These are phyloP conservation scores for Microthyrium microscopicum DNA, from an alignment of 2,329 filamentous ascomycete species.

Conservation along the genomic window DNA sequence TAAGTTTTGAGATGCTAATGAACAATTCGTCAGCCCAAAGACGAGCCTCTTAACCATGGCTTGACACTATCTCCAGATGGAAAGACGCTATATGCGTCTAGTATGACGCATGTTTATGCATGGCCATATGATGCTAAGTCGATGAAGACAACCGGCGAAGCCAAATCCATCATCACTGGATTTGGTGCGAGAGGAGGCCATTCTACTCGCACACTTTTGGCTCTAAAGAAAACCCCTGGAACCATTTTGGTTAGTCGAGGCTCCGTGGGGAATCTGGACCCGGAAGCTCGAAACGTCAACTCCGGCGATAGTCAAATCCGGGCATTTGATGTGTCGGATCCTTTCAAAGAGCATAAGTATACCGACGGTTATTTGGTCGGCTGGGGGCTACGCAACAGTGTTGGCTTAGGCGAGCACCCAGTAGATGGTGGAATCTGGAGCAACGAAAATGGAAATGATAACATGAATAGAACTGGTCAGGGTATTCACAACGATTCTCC, in stretches of 20 bases:
- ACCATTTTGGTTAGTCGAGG: slow-evolving; percentile 50
- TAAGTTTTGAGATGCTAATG: no score
- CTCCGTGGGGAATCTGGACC: slow-evolving; percentile 46
- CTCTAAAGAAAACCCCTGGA: slow-evolving; percentile 37
- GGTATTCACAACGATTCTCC: slow-evolving; percentile 54
- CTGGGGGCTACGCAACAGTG: slow-evolving; percentile 59
- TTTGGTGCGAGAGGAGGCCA: slow-evolving; percentile 46
- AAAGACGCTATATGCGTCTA: slow-evolving; percentile 37
- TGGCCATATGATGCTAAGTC: slow-evolving; percentile 47
- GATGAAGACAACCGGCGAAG: slow-evolving; percentile 28
- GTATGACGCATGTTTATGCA: slow-evolving; percentile 39
- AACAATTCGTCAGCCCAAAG: no score
- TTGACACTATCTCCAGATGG: slow-evolving; percentile 33
- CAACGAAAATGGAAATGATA: slow-evolving; percentile 57
- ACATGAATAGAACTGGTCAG: slow-evolving; percentile 38
- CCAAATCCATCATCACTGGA: slow-evolving; percentile 38
- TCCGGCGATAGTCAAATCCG: slow-evolving; percentile 53
- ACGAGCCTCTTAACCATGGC: slow-evolving; percentile 35
- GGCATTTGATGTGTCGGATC: slow-evolving; percentile 35
- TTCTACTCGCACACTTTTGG: slow-evolving; percentile 48
- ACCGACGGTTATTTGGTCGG: slow-evolving; percentile 35
- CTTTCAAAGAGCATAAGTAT: slow-evolving; percentile 21
- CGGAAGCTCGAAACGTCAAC: slow-evolving; percentile 29
- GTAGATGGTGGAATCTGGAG: slow-evolving; percentile 32
- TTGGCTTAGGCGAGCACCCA: slow-evolving; percentile 51